Base-by-base conservation (phyloP, 2,329 filamentous ascomycete genomes). In the Pestalotiopsis sp. region DNA sequence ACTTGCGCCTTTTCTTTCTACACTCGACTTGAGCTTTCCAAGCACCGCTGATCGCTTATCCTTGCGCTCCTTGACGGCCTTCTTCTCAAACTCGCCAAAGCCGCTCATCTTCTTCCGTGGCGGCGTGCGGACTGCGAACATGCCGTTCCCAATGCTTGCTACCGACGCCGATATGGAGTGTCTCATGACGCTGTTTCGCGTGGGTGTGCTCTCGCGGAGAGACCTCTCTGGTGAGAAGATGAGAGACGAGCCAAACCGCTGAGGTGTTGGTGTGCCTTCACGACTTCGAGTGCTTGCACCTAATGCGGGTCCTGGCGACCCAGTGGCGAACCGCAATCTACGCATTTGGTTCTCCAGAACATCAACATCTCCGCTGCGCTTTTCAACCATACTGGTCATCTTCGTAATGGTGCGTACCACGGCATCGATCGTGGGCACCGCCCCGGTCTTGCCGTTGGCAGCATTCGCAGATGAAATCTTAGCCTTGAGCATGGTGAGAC, bases 341-440 rank as follows among this genome's bases (percentile, higher is more conserved):
- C 92, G 90, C 81, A 99, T 89, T 77, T 97, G 93, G 61, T 90
- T 88, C 80, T 98, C 96, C 39, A 98, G 85, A 6, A 97, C 89
- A 77, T 97, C 94, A 65, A 99, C 90, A 74, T 98, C 95, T 68
- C 91, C 93, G 76, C 92, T 96, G 77, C 93, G 92, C 81, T 94
- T 93, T 83, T 98, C 93, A 0, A 92, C 92, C 91, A 98, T 95
- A 68, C 85, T 88, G 40, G 94, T 98, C 92, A 99, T 94, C 76
- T 96, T 97, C 68, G 85, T 85, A 71, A 99, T 97, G 1, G 96
- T 99, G 68, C 92, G 93, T 72, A 94, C 91, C 22, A 99, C 93
- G 0, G 94, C 93, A 73, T 98, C 96, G 10, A 98, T 93, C 0
- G 94, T 98, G 0, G 96, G 96, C 4, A 79, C 75, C 24, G 75